Conservation (phyloP, 2,329 filamentous ascomycete species). For the Orbilia quercus region DNA sequence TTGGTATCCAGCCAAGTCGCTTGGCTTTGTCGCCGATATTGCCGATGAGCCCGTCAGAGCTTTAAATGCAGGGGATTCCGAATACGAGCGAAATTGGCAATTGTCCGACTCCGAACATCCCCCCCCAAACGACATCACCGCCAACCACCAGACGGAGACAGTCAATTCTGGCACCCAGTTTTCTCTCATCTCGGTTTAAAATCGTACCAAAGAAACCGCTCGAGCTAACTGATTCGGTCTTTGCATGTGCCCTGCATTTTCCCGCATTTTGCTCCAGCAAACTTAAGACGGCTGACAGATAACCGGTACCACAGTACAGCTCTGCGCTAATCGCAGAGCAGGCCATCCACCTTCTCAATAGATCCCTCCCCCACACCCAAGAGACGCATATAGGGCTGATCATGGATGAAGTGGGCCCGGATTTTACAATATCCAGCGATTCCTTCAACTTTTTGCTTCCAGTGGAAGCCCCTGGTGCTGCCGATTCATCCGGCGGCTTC, state of each 20-base stretch:
- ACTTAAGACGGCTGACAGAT: too few relatives aligned
- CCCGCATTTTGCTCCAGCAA: conserved; percentile 15
- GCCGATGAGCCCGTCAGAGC: conserved; percentile 1
- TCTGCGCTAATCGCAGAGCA: neutral
- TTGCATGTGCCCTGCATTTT: neutral
- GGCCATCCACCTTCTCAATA: conserved; percentile 5
- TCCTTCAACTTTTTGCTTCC: conserved; percentile 36
- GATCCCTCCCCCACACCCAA: conserved; percentile 7
- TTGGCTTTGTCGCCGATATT: too few relatives aligned
- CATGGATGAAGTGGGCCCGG: conserved; percentile 31
- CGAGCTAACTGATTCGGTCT: neutral
- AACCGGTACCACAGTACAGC: neutral
- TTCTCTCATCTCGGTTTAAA: neutral
- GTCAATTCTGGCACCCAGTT: neutral
- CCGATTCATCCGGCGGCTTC: neutral
- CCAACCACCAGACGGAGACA: conserved; percentile 8
- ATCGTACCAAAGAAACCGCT: neutral
- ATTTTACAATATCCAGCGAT: conserved; percentile 7
- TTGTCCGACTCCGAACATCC: conserved; percentile 24
- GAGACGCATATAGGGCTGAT: neutral
- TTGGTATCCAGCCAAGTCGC: too few relatives aligned
- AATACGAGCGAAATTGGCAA: conserved; percentile 56
- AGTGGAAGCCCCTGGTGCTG: conserved; percentile 15
- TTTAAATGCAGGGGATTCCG: conserved; percentile 25
- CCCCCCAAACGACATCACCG: conserved; percentile 23